These are phyloP conservation scores for Groenewaldozyma salmanticensis DNA, from an alignment of 805 yeast genomes.

Conservation along the genomic window DNA sequence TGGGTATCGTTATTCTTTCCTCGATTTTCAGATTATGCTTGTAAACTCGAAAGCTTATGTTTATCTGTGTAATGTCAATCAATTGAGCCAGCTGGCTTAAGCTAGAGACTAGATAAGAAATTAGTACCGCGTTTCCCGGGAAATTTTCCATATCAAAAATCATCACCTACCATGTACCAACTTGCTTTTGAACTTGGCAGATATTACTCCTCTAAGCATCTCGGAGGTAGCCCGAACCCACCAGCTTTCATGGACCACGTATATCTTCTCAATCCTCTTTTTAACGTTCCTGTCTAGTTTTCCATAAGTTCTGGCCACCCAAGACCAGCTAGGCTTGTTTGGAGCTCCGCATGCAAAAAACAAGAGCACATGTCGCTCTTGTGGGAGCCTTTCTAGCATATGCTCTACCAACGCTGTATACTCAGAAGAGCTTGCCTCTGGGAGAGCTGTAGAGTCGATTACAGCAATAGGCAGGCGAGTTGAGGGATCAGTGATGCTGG, in stretches of 20 bases:
- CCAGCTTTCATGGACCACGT: slow-evolving; percentile 88
- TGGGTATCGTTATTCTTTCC: slow-evolving; percentile 42
- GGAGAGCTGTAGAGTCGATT: slow-evolving; percentile 75
- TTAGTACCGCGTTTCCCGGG: too few species aligned
- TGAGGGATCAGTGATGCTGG: slow-evolving; percentile 56
- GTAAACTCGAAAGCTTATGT: slow-evolving; percentile 69
- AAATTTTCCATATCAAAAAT: too few species aligned
- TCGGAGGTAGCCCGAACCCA: slow-evolving; percentile 70
- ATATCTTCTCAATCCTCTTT: slow-evolving; percentile 49
- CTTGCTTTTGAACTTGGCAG: slow-evolving; percentile 36
- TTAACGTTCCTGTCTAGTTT: slow-evolving; percentile 48
- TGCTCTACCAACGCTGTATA: slow-evolving; percentile 46
- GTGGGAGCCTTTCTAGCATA: slow-evolving; percentile 49
- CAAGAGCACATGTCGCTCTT: slow-evolving; percentile 52
- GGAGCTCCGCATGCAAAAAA: slow-evolving; percentile 79
- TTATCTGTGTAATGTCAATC: slow-evolving; percentile 66
- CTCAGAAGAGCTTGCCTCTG: slow-evolving; percentile 41
- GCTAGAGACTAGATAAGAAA: slow-evolving; percentile 30
- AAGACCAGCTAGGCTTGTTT: slow-evolving; percentile 51
- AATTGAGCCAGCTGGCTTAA: slow-evolving; percentile 46
- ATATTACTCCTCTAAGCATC: slow-evolving; percentile 53
- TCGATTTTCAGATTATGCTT: slow-evolving; percentile 50
- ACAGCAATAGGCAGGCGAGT: slow-evolving; percentile 65
- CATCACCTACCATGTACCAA: slow-evolving; percentile 30
- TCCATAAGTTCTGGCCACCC: slow-evolving; percentile 54